Percentiles rank a stretch among this genome's conserved stretches.
phyloP scores from a whole-genome alignment of 1,139 yeast genomes.

The Arxiozyma bovina region DNA sequence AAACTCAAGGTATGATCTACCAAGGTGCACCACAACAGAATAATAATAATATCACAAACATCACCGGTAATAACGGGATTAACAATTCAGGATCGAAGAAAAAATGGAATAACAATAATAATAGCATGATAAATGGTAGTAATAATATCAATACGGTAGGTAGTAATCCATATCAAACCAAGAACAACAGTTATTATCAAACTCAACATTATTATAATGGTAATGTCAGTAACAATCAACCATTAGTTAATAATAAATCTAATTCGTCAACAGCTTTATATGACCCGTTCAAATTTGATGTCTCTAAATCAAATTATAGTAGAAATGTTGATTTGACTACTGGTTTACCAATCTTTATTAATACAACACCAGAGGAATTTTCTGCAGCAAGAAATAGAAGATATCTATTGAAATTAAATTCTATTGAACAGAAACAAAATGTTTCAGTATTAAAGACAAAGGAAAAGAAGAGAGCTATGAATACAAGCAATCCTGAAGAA shows the following conservation, averaged over 20 bases:
- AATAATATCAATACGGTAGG: conserved; percentile 2
- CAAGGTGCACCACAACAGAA: conserved; percentile 13
- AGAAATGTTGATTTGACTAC: conserved; percentile 11
- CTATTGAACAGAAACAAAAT: conserved; percentile 7
- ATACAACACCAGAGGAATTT: conserved; percentile 24
- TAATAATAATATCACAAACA: conserved; percentile 4
- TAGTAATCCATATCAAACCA: conserved; percentile 9
- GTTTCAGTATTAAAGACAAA: conserved; percentile 1
- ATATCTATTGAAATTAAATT: conserved; percentile 13
- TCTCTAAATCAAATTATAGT: conserved; percentile 19
- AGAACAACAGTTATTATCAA: conserved; percentile 11
- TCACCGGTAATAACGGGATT: conserved; percentile 1
- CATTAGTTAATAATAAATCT: conserved; percentile 2
- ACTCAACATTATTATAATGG: conserved; percentile 8
- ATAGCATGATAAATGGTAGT: neutral
- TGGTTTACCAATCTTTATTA: conserved; percentile 26
- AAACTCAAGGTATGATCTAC: conserved; percentile 14
- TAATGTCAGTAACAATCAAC: neutral
- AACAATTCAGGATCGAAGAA: neutral
- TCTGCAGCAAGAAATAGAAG: conserved; percentile 21
- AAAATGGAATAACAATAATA: conserved; percentile 6
- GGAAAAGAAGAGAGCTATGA: neutral
- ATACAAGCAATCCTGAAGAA: neutral
- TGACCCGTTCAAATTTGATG: conserved; percentile 27
- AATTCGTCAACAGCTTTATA: conserved; percentile 9